phyloP scores from a whole-genome alignment of 228 moss, liverwort and hornwort genomes.

The Sphagnum fallax region DNA sequence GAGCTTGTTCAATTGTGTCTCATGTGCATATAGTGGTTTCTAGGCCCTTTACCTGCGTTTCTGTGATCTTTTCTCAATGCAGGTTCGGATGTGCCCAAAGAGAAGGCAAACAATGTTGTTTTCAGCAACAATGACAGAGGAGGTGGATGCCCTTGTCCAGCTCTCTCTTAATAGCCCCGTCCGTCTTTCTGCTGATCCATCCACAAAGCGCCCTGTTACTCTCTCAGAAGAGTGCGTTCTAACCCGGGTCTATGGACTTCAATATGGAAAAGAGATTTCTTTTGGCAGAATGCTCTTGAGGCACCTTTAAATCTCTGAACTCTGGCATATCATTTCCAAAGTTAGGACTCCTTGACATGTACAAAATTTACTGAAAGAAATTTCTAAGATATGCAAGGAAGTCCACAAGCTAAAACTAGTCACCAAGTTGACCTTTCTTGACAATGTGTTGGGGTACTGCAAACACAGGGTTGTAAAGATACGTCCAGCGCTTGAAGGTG shows the following conservation, averaged over 20 bases:
- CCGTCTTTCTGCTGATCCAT: slow-evolving; percentile 90
- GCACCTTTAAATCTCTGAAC: too few species aligned
- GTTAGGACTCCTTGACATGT: too few species aligned
- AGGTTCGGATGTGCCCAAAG: slow-evolving; percentile 87
- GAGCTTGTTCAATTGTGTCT: background rate
- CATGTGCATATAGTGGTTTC: background rate
- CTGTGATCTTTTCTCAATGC: background rate
- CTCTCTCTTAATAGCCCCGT: slow-evolving; percentile 84
- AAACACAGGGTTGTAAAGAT: slow-evolving; percentile 67
- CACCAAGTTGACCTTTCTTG: background rate
- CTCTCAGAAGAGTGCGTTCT: slow-evolving; percentile 76
- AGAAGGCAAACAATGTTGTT: slow-evolving; percentile 95
- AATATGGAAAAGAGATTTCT: background rate
- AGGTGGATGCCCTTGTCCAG: slow-evolving; percentile 75
- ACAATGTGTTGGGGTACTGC: slow-evolving; percentile 1
- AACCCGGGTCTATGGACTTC: too few species aligned
- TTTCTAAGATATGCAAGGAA: too few species aligned
- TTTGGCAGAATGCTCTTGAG: background rate
- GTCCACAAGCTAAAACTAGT: too few species aligned
- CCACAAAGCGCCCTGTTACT: slow-evolving; percentile 78
- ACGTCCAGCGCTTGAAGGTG: slow-evolving; percentile 73
- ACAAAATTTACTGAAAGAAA: too few species aligned
- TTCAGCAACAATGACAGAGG: slow-evolving; percentile 92
- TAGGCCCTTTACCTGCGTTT: background rate
- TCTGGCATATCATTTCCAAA: too few species aligned